Base-by-base conservation (phyloP, 768 basidiomycete species). In the Boletus insuetus region DNA sequence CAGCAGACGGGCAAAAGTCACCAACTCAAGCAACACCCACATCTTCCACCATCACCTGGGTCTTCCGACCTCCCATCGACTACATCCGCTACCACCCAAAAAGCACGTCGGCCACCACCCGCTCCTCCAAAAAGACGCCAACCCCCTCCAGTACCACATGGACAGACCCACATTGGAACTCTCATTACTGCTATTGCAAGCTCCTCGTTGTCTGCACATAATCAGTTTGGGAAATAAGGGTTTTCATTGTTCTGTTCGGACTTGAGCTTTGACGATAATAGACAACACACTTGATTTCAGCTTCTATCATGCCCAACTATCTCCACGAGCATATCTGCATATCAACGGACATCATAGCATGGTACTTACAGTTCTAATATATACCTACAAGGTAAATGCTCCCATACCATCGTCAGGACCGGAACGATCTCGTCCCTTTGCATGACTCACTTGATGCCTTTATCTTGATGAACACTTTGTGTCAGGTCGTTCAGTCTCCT, bases 41-140 rank as follows among this genome's bases (percentile, higher is more conserved):
- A 55, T 35, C 35, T 50, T 44, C 53, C 59, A 14, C 49, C 64
- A 32, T 62, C 71, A 6, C 54, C 65, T 9, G 53, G 54, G 22
- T 44, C 65, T 54, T 52, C 64, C 51, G 44, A 35, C 61, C 34
- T 61, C 57, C 31, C 56, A 42, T 35, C 63, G 39, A 51, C 55
- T 49, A 50, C 55, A 12, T 58, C 64, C 44, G 51, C 54, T 32
- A 59, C 59, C 35, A 66, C 65, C n/a, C 65, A 56, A 29, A 68
- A 67, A 53, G 45, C 49, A 48, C 76, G 80, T 51, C 71, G 83
- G 52, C 79, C 87, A 3, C 85, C 88, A 0, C 84, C 89, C n/a
- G 79, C 84, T 11, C 86, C 87, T 19, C 79, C 79, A 4, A 83
- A 83, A 64, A 77, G 88, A 43, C 73, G 89, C 64, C 87, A 87